Evolutionary conservation across 2,329 filamentous ascomycete genomes (phyloP).

Genomic region (Zymoseptoria passerinii): DNA sequence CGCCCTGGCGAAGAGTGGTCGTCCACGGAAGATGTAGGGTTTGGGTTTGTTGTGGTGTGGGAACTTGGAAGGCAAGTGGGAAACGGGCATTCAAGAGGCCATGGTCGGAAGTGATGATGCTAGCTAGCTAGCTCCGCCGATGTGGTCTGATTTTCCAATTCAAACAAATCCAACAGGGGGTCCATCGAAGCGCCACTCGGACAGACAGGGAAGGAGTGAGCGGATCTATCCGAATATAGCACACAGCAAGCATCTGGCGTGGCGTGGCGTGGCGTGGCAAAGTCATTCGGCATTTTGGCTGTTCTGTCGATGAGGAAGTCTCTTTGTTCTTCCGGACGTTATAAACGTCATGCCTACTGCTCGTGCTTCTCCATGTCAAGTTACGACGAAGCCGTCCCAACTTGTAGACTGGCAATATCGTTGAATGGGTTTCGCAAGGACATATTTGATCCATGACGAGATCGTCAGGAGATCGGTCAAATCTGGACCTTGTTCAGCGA

Average conservation of each 20-base stretch:
- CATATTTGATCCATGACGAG: neutral
- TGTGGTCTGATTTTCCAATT: neutral
- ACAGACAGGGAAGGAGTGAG: neutral
- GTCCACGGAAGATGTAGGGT: neutral
- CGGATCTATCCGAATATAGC: neutral
- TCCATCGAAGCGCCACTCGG: neutral
- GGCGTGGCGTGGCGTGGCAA: neutral
- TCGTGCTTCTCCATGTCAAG: no score
- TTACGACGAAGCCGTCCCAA: no score
- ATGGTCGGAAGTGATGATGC: neutral
- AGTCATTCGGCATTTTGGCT: neutral
- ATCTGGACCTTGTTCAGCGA: neutral
- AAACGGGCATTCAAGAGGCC: neutral
- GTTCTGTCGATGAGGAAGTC: neutral
- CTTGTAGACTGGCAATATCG: no score
- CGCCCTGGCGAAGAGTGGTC: neutral
- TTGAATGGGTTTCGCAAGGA: neutral
- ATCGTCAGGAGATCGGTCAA: neutral
- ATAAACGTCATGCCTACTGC: no score
- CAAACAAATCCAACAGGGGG: neutral
- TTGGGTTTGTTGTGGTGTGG: no score
- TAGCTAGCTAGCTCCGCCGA: neutral
- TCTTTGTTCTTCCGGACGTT: neutral
- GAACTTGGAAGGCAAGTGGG: neutral
- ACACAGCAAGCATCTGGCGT: no score